Evolutionary conservation across 257 asterid genomes (phyloP).

Genomic region (Osmanthus fragrans): DNA sequence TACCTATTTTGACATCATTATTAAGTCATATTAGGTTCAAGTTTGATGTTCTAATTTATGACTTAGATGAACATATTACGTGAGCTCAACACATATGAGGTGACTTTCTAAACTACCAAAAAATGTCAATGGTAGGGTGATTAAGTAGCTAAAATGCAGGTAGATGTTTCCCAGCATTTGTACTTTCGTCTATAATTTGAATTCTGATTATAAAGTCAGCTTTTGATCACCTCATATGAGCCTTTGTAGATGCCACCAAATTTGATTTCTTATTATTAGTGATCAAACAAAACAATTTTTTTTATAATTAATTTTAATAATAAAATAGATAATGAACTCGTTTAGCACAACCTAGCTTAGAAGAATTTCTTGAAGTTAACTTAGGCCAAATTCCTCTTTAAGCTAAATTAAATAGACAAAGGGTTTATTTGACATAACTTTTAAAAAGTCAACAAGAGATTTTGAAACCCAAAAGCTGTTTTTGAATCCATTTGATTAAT

Average conservation of each 20-base stretch:
- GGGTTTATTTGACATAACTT: too few species aligned
- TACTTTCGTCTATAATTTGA: neutral
- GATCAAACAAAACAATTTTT: neutral
- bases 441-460: too few species aligned
- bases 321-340: too few species aligned
- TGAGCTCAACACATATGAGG: neutral
- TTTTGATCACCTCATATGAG: constrained; percentile 10
- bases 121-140: constrained; percentile 19
- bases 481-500: too few species aligned
- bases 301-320: neutral
- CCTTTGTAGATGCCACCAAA: neutral
- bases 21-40: too few species aligned
- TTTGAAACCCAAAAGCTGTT: too few species aligned
- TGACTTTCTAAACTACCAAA: neutral
- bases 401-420: too few species aligned
- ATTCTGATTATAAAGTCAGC: constrained; percentile 9
- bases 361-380: too few species aligned
- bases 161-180: neutral
- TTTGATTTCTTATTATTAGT: constrained; percentile 22
- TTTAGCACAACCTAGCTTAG: too few species aligned
- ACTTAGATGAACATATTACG: neutral
- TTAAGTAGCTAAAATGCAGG: neutral
- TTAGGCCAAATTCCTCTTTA: too few species aligned
- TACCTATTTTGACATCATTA: too few species aligned
- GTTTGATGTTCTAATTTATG: too few species aligned